A percentile compares a stretch with the other conserved stretches of the same genome.
Evolutionary conservation across 129 eudicot genomes (phyloP).

Genomic region (Flaveria linearis): DNA sequence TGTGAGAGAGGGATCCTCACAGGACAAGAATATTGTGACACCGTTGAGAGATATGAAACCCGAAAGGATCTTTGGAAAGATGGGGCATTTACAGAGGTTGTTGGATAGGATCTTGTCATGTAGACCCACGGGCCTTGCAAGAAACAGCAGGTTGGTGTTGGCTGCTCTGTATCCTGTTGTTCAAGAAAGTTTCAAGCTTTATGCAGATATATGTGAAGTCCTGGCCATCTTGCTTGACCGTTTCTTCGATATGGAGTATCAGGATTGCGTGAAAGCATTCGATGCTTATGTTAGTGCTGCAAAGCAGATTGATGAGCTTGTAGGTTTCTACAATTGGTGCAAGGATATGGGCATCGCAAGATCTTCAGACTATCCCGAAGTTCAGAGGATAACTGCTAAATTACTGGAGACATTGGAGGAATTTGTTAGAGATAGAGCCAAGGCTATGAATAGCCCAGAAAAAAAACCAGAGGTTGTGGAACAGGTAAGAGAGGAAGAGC

Average conservation of each 20-base stretch:
- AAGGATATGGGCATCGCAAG: constrained; percentile 41
- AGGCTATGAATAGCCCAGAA: constrained; percentile 52
- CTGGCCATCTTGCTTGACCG: constrained; percentile 37
- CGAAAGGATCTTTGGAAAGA: constrained; percentile 39
- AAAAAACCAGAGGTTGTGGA: constrained; percentile 52
- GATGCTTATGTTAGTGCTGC: constrained; percentile 50
- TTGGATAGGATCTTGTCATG: constrained; percentile 36
- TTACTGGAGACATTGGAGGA: constrained; percentile 36
- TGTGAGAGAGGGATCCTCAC: constrained; percentile 29
- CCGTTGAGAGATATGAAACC: constrained; percentile 52
- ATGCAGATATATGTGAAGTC: constrained; percentile 47
- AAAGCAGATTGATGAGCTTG: constrained; percentile 35
- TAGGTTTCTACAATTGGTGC: constrained; percentile 42
- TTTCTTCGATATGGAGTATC: constrained; percentile 71
- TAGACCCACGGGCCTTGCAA: constrained; percentile 46
- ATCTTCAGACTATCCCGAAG: constrained; percentile 38
- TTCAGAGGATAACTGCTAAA: constrained; percentile 38
- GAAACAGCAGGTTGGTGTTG: constrained; percentile 63
- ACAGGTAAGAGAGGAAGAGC: constrained; percentile 55
- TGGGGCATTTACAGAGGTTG: constrained; percentile 44
- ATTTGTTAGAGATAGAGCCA: constrained; percentile 47
- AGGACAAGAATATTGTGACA: constrained; percentile 41
- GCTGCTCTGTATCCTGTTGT: constrained; percentile 48
- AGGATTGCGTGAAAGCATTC: constrained; percentile 82
- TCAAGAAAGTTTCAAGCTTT: constrained; percentile 37